Conservation (phyloP, 2,329 filamentous ascomycete genomes). For the Apiospora aurea region DNA sequence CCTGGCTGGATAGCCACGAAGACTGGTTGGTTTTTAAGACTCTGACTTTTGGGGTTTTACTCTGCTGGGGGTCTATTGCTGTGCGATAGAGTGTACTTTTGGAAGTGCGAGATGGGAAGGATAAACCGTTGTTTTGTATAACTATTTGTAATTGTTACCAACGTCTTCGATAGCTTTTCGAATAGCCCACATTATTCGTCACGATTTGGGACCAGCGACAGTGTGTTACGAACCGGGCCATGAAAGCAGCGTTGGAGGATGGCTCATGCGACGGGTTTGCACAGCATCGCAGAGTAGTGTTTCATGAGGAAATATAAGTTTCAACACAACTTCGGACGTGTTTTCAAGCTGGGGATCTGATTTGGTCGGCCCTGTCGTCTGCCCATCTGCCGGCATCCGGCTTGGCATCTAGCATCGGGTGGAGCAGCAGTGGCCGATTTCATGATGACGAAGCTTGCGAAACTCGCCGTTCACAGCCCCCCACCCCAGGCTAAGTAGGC, state of each 20-base stretch:
- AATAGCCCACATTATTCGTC: too few relatives aligned
- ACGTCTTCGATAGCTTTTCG: not conserved
- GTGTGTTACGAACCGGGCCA: too few relatives aligned
- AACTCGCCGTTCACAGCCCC: constrained; percentile 1
- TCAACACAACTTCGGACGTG: not conserved
- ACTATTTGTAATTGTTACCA: not conserved
- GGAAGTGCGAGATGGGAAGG: not conserved
- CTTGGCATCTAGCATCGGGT: not conserved
- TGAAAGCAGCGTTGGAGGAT: not conserved
- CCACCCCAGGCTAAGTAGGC: constrained; percentile 9
- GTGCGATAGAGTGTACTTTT: not conserved
- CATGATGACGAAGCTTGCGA: constrained; percentile 16
- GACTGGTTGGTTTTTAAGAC: not conserved
- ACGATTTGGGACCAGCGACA: not conserved
- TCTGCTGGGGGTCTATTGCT: not conserved
- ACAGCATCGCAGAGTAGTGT: not conserved
- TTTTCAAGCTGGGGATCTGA: not conserved
- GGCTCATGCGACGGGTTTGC: not conserved
- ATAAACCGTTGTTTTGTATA: not conserved
- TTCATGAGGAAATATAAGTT: not conserved
- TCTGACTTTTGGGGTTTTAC: not conserved
- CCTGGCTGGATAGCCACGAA: not conserved
- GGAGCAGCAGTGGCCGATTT: not conserved
- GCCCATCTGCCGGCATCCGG: constrained; percentile 4
- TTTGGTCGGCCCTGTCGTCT: not conserved